These are phyloP conservation scores for Cystofilobasidium capitatum DNA, from an alignment of 768 basidiomycete genomes.

Conservation along the genomic window DNA sequence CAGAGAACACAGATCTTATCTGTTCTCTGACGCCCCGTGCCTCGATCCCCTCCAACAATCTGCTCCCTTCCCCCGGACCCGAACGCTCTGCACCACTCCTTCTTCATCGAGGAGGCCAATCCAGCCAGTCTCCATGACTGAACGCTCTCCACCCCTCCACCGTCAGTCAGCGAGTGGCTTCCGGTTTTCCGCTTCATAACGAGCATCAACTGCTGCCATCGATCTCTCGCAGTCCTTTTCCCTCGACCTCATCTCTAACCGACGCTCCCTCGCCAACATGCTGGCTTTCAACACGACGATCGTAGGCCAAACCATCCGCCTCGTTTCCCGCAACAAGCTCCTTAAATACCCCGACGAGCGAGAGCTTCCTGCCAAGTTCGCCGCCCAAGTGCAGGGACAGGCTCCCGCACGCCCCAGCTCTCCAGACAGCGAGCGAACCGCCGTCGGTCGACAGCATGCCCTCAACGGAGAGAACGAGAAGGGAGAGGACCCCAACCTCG, in stretches of 20 bases:
- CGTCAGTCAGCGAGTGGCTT: too few relatives aligned
- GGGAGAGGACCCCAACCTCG: constrained; percentile 11
- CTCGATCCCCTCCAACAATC: too few relatives aligned
- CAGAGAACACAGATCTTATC: too few relatives aligned
- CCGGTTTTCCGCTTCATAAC: too few relatives aligned
- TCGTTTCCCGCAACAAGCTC: neutral
- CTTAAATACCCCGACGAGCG: constrained; percentile 3
- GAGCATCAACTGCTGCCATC: too few relatives aligned
- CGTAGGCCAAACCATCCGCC: neutral
- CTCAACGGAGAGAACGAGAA: neutral
- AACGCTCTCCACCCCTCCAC: too few relatives aligned
- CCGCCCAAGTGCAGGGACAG: neutral
- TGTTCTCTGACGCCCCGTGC: too few relatives aligned
- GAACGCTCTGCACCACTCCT: too few relatives aligned
- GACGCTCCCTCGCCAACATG: neutral
- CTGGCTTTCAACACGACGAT: constrained; percentile 2
- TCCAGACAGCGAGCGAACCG: neutral
- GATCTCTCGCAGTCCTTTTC: neutral
- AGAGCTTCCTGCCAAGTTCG: neutral
- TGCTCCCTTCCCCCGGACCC: too few relatives aligned
- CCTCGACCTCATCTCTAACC: neutral
- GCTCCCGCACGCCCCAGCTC: neutral
- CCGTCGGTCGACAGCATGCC: neutral
- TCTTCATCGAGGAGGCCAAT: too few relatives aligned
- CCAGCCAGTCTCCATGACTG: too few relatives aligned